A percentile compares a stretch with the other conserved stretches of the same genome.
phyloP scores from a whole-genome alignment of 2,329 filamentous ascomycete genomes.

The Cucurbitaria berberidis region DNA sequence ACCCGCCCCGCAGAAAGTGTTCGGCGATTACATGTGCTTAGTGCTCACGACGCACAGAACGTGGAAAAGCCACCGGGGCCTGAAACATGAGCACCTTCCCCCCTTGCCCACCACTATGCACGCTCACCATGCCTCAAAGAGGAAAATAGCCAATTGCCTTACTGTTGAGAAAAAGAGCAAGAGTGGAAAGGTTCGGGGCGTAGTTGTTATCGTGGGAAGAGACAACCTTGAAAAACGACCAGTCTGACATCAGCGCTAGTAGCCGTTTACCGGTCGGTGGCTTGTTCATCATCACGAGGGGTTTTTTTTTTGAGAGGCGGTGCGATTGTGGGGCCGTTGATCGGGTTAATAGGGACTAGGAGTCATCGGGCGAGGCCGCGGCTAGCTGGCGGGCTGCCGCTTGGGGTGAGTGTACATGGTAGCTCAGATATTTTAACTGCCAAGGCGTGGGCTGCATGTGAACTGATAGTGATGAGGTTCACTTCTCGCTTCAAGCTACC shows the following conservation, averaged over 20 bases:
- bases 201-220: neutral
- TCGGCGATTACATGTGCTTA: conserved; percentile 9
- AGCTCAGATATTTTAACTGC: neutral
- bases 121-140: too few species aligned
- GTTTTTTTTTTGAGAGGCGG: too few species aligned
- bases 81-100: too few species aligned
- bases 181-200: neutral
- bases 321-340: too few species aligned
- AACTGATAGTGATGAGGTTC: neutral
- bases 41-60: neutral
- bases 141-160: too few species aligned
- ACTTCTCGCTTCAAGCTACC: neutral
- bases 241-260: conserved; percentile 2
- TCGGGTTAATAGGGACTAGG: too few species aligned
- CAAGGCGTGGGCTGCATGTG: neutral
- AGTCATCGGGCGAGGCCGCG: neutral
- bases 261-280: neutral
- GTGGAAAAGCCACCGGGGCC: neutral
- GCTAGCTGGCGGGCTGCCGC: neutral
- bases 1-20: neutral
- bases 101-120: too few species aligned
- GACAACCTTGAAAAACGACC: neutral
- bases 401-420: neutral
- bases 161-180: neutral
- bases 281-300: neutral